Evolutionary conservation across 1,139 yeast genomes (phyloP), one percentile per base, ranked within the genome.

Genomic region (Kodamaea fungicola): DNA sequence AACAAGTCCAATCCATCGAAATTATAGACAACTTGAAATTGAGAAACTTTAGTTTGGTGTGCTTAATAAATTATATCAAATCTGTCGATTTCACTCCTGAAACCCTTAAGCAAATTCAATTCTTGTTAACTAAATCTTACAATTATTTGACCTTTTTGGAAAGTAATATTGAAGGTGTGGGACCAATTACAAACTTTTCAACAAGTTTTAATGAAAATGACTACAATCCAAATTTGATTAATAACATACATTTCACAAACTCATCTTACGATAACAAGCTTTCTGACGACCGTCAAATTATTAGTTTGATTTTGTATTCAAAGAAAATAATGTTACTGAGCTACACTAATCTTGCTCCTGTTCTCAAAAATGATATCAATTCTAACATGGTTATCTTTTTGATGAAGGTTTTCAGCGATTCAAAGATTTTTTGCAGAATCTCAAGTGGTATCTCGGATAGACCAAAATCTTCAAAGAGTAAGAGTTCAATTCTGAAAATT

Each of bases 111-210:
- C 76, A 67, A 40, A 52, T 70, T 23, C 75, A 67, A 39, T 67
- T 67, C 40, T 57, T 71, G 32, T 54, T 71, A 39, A 61, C 70
- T 2, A 71, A 71, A 42, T 59, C 76, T 0, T 67, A 64, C 47
- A 69, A 68, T 42, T 71, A 70, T 39, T 48, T 71, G 38, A 62
- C 69, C 3, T 67, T 61, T 38, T 56, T 71, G 44, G 76, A 71
- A 45, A 69, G 63, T 35, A 62, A 61, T 39, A 50, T 64, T 37
- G 71, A 63, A n/a, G 45, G 45, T 0, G 54, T 69, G 16, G 70
- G 72, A 1, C 46, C 55, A 1, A 48, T 67, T 3, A 69, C 75
- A 1, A 59, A 57, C 31, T 66, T 70, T 44, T 54, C 51, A 32
- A 44, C 50, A 5, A 48, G 42, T 4, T 64, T 65, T 45, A 62